phyloP scores from a whole-genome alignment of 1,284 basidiomycete species.

The Xerocomus nothofagi region DNA sequence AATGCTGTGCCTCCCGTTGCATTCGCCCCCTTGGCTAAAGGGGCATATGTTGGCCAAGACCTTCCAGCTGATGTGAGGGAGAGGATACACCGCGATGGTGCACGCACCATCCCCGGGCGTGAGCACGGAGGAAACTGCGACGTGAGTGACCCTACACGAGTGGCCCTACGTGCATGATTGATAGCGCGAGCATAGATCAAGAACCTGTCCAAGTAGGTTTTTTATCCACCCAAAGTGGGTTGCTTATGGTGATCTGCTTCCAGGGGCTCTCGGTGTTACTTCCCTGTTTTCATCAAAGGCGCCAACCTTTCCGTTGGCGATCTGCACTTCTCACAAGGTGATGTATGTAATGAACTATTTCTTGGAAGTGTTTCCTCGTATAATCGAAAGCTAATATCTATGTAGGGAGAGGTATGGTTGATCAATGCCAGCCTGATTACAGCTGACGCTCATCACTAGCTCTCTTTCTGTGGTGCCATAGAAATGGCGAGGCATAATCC shows the following conservation, averaged over 20 bases:
- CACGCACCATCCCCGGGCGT: constrained; percentile 73
- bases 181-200: constrained; percentile 53
- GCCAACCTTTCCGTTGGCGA: constrained; percentile 80
- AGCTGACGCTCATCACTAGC: constrained; percentile 35
- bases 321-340: constrained; percentile 80
- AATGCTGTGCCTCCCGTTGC: constrained; percentile 65
- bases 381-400: constrained; percentile 1
- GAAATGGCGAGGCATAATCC: constrained; percentile 55
- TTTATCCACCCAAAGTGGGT: background rate
- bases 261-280: constrained; percentile 69
- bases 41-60: constrained; percentile 72
- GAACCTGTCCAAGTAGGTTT: constrained; percentile 58
- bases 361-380: background rate
- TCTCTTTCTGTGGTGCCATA: constrained; percentile 78
- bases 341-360: constrained; percentile 47
- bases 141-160: constrained; percentile 39
- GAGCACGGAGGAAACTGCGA: constrained; percentile 86
- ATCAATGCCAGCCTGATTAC: background rate
- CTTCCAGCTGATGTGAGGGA: constrained; percentile 47
- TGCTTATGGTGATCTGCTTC: background rate
- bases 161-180: constrained; percentile 1
- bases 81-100: constrained; percentile 67
- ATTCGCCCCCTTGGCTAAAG: constrained; percentile 58
- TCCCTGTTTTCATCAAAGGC: constrained; percentile 76
- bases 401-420: constrained; percentile 51